Evolutionary conservation across 2,329 filamentous ascomycete genomes (phyloP).

Genomic region (Colletotrichum kahawae): DNA sequence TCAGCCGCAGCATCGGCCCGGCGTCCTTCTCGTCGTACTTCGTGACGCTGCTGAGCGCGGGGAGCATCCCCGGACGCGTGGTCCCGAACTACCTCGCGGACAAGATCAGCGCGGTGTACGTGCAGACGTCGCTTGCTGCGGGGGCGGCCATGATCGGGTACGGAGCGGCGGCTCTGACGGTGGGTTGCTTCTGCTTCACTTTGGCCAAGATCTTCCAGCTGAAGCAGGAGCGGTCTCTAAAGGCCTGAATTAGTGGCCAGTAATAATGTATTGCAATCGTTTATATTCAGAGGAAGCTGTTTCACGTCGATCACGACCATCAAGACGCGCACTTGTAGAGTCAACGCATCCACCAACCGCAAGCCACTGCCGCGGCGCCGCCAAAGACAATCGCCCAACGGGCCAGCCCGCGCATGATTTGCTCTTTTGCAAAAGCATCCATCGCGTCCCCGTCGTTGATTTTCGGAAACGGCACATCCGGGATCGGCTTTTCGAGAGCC

Average conservation of each 20-base stretch:
- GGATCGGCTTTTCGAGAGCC: constrained; percentile 32
- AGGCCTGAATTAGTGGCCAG: background rate
- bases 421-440: constrained; percentile 1
- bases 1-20: constrained; percentile 42
- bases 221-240: background rate
- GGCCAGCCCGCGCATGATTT: background rate
- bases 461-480: constrained; percentile 31
- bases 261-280: background rate
- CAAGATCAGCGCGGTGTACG: constrained; percentile 43
- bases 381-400: background rate
- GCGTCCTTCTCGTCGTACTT: constrained; percentile 42
- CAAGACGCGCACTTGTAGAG: background rate
- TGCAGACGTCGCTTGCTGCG: constrained; percentile 37
- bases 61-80: constrained; percentile 50
- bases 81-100: constrained; percentile 50
- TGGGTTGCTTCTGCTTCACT: constrained; percentile 4
- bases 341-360: background rate
- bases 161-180: constrained; percentile 14
- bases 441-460: constrained; percentile 30
- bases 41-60: constrained; percentile 49
- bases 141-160: constrained; percentile 30
- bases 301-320: background rate
- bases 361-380: background rate
- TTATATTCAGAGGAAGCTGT: background rate
- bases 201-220: constrained; percentile 16